Base-by-base conservation (phyloP, 805 yeast genomes). In the Maudiozyma bulderi region DNA sequence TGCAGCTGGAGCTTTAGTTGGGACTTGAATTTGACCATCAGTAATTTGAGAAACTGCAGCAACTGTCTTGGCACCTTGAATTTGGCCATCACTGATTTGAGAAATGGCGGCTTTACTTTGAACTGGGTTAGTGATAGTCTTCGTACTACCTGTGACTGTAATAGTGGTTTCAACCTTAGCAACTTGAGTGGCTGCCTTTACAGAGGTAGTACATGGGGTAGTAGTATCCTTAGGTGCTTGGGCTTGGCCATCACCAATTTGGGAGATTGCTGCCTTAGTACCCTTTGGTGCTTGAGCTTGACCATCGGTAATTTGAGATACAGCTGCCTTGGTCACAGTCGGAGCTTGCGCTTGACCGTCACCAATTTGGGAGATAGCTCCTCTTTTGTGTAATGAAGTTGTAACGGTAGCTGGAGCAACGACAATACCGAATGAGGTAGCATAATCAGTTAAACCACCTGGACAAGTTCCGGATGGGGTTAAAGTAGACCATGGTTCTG, bases 401-500 rank as follows among this genome's bases (percentile, higher is more conserved):
- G 38, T 14, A 15, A 35, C 15, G 14, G 7, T 50, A 20, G 76
- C 64, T 15, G 58, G 52, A 43, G 58, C 61, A 53, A 82, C 78
- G 52, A 83, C 84, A 58, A 83, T 82, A 69, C 89, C 90, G 60
- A 83, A 83, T 43, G 74, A 65, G 45, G 70, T 65, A 39, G 75
- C 53, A 71, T 78, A 76, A 57, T 79, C 80, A 45, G 86, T 77
- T 46, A 74, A 54, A 52, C 80, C 82, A 58, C 79, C 78, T 15
- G 78, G 56, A 54, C 73, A 74, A 39, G 78, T 64, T 40, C 76
- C 77, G 42, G 67, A 50, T 56, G 91, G 89, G 42, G 89, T 83
- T 66, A 84, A 73, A 47, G 87, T 80, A 47, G 84, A 67, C 85
- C 85, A 84, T 58, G 83, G 80, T 52, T 78, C 82, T 47, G 80